A percentile compares a stretch with the other conserved stretches of the same genome.
phyloP scores from a whole-genome alignment of 306 rosid species.

The Fragaria iinumae region DNA sequence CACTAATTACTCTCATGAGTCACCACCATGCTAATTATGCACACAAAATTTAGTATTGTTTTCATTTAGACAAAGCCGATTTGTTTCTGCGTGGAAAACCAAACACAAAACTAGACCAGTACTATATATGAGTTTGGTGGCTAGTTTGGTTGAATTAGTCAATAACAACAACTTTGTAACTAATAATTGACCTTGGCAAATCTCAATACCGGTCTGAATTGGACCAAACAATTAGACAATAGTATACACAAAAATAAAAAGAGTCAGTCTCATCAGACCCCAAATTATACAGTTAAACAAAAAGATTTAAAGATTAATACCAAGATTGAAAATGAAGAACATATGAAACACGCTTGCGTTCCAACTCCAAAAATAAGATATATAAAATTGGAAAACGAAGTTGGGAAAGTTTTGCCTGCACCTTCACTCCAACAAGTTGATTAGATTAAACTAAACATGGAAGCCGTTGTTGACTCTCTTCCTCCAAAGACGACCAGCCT shows the following conservation, averaged over 20 bases:
- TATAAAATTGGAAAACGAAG: background rate
- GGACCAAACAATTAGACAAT: background rate
- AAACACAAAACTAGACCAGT: constrained; percentile 7
- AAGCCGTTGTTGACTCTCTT: constrained; percentile 9
- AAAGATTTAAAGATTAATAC: background rate
- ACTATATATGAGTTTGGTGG: background rate
- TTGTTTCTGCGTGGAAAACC: background rate
- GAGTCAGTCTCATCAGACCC: background rate
- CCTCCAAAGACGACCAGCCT: background rate
- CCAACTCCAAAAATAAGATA: background rate
- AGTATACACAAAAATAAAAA: constrained; percentile 3
- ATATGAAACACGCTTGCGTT: constrained; percentile 21
- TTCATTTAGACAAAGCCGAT: background rate
- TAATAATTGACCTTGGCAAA: background rate
- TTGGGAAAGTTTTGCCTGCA: constrained; percentile 19
- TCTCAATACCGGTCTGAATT: background rate
- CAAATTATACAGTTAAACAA: background rate
- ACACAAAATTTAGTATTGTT: background rate
- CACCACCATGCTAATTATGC: background rate
- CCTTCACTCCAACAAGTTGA: background rate
- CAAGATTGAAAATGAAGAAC: background rate
- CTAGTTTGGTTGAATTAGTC: background rate
- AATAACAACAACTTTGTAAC: background rate
- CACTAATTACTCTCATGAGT: background rate
- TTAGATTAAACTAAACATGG: background rate